These are phyloP conservation scores for Heimioporus sp. DNA, from an alignment of 768 basidiomycete species.

Conservation along the genomic window DNA sequence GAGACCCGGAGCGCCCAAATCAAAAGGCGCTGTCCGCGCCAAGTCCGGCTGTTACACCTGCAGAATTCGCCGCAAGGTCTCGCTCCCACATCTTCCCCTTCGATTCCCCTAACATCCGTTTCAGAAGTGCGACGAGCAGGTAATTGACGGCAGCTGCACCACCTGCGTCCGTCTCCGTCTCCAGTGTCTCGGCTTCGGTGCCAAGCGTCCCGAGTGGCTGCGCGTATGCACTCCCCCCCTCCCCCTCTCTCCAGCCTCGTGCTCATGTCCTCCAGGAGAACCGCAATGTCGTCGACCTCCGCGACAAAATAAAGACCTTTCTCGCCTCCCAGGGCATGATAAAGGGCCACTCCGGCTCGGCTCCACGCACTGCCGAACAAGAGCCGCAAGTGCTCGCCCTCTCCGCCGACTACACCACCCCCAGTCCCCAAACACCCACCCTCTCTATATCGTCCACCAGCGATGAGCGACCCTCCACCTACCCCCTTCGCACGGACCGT, in stretches of 20 bases:
- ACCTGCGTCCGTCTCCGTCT: constrained; percentile 78
- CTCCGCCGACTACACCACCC: constrained; percentile 40
- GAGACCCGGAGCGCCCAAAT: constrained; percentile 59
- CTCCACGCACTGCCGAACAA: constrained; percentile 54
- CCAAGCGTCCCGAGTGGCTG: constrained; percentile 83
- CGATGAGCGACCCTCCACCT: constrained; percentile 36
- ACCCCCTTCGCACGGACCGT: constrained; percentile 29
- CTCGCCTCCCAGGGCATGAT: constrained; percentile 85
- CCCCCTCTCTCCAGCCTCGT: neutral
- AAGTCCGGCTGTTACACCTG: constrained; percentile 91
- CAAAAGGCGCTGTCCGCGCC: constrained; percentile 79
- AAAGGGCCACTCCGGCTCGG: constrained; percentile 79
- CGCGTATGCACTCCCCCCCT: constrained; percentile 48
- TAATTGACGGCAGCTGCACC: constrained; percentile 62
- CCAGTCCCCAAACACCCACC: constrained; percentile 48
- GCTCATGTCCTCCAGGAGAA: constrained; percentile 50
- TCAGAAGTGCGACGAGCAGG: constrained; percentile 85
- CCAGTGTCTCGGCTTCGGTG: constrained; percentile 84
- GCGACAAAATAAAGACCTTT: constrained; percentile 78
- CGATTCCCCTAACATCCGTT: constrained; percentile 12
- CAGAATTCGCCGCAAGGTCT: constrained; percentile 80
- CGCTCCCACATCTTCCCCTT: constrained; percentile 14
- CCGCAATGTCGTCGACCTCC: constrained; percentile 61
- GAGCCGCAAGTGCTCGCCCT: constrained; percentile 52
- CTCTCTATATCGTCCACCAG: constrained; percentile 43